Conservation (phyloP, 2,329 filamentous ascomycete genomes). For the Apiospora malaysiana region DNA sequence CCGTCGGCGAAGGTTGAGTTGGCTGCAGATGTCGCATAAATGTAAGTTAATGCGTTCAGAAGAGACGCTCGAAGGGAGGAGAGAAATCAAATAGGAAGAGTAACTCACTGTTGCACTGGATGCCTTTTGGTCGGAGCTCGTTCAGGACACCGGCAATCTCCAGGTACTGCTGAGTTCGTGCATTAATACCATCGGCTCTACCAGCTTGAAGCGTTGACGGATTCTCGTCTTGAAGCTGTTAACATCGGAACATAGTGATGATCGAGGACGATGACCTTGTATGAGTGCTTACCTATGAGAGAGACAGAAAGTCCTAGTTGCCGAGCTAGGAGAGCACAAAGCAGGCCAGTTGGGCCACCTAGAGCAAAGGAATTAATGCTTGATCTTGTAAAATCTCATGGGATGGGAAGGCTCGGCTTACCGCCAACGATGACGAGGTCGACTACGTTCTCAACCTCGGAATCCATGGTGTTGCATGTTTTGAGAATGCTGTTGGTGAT, state of each 20-base stretch:
- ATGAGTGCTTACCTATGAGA: conserved; percentile 41
- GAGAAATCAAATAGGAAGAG: too few species aligned
- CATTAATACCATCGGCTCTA: conserved; percentile 55
- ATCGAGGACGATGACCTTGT: too few species aligned
- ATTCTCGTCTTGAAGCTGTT: conserved; percentile 45
- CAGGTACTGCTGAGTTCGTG: conserved; percentile 54
- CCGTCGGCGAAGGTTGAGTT: conserved; percentile 54
- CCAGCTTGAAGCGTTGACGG: conserved; percentile 46
- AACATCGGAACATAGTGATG: neutral
- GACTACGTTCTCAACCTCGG: conserved; percentile 27
- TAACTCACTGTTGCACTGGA: conserved; percentile 55
- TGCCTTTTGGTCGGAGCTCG: conserved; percentile 47
- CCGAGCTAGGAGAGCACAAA: conserved; percentile 50
- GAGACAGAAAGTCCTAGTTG: conserved; percentile 48
- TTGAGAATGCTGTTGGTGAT: neutral
- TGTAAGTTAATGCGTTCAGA: neutral
- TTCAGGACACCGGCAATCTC: conserved; percentile 51
- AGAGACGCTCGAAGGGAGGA: neutral
- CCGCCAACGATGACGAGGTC: conserved; percentile 47
- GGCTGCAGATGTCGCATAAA: conserved; percentile 37
- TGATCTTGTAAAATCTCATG: neutral
- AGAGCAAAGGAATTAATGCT: conserved; percentile 21
- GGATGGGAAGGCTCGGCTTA: conserved; percentile 25
- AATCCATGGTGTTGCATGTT: neutral
- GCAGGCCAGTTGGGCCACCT: conserved; percentile 54